Evolutionary conservation across 2,329 filamentous ascomycete species (phyloP).

Genomic region (Colletotrichum euphorbiae): DNA sequence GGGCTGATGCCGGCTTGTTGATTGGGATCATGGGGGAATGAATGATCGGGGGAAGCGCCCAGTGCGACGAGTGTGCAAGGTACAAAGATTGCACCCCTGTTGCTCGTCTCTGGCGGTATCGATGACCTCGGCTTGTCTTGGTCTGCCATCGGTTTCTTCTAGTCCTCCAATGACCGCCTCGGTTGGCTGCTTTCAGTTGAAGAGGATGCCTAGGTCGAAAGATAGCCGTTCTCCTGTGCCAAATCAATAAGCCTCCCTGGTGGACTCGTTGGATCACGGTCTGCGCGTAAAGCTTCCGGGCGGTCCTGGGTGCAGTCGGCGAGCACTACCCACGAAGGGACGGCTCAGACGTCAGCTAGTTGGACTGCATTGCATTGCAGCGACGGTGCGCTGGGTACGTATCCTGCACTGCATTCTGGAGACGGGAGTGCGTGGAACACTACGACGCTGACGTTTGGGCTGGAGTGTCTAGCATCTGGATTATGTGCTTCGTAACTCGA

Average conservation of each 20-base stretch:
- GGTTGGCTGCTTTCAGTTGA: slow-evolving; percentile 30
- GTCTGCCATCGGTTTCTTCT: slow-evolving; percentile 22
- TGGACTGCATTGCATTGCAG: slow-evolving; percentile 17
- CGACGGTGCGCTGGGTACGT: slow-evolving; percentile 9
- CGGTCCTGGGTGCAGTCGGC: slow-evolving; percentile 29
- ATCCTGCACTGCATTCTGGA: slow-evolving; percentile 21
- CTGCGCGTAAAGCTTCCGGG: slow-evolving; percentile 35
- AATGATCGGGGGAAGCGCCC: slow-evolving; percentile 44
- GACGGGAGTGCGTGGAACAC: slow-evolving; percentile 21
- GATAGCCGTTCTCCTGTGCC: not conserved
- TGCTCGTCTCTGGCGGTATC: slow-evolving; percentile 32
- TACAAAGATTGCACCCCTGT: slow-evolving; percentile 18
- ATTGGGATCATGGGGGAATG: slow-evolving; percentile 33
- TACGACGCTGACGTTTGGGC: slow-evolving; percentile 9
- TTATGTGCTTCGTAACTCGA: slow-evolving; percentile 13
- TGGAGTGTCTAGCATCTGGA: slow-evolving; percentile 16
- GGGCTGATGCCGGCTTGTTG: slow-evolving; percentile 15
- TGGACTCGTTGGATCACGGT: slow-evolving; percentile 7
- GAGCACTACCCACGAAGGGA: slow-evolving; percentile 21
- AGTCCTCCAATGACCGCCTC: slow-evolving; percentile 13
- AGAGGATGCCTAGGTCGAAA: slow-evolving; percentile 1
- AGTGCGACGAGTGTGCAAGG: slow-evolving; percentile 41
- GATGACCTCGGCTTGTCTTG: slow-evolving; percentile 31
- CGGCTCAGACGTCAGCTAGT: slow-evolving; percentile 14
- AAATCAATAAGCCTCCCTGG: not conserved